Base-by-base conservation (phyloP, 371 early-diverging fungal genomes). In the Saksenaea vasiformis region DNA sequence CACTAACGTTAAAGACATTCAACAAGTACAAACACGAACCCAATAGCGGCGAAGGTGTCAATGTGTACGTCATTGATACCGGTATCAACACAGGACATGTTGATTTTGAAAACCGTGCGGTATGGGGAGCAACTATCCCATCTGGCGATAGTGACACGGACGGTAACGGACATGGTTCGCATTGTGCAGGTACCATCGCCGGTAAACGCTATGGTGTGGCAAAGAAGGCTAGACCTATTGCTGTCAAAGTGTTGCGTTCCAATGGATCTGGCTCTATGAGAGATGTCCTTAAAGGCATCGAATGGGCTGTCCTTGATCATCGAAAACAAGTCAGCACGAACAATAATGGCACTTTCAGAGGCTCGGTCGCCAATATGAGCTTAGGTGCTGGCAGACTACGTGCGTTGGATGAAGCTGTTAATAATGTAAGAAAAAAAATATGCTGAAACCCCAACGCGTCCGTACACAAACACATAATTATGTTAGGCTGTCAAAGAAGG, bases 331-430 rank as follows among this genome's bases (percentile, higher is more conserved):
- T 83, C 11, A 58, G 68, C 59, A 70, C 67, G 57, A 67, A 64
- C 15, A 87, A 87, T 39, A 87, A 87, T 39, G 75, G 72, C 64
- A 70, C 69, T 47, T 79, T 83, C 77, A 88, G 81, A 71, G 87
- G 87, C 54, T 88, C 93, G 17, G 95, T 93, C 17, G 95, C 93
- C 67, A 96, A 96, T 84, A 96, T 97, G 96, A 88, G 89, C 43
- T 80, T 97, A 55, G 96, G 95, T 62, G 95, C 95, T 62, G 93
- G 93, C 67, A 85, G 83, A 61, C 90, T 91, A 54, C 84, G 86
- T 64, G 82, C 93, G 7, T 82, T 97, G 62, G 92, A 96, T 71
- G 67, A 83, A 34, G 92, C 93, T 7, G 95, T 95, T 55, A 82
- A 92, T 60, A 86, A 84, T 36, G 77, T 76, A 72, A 37, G 70